Percentiles rank a stretch among this genome's conserved stretches.
These are phyloP conservation scores for Chlorella sp. DNA, from an alignment of 139 green algal genomes.

Conservation along the genomic window DNA sequence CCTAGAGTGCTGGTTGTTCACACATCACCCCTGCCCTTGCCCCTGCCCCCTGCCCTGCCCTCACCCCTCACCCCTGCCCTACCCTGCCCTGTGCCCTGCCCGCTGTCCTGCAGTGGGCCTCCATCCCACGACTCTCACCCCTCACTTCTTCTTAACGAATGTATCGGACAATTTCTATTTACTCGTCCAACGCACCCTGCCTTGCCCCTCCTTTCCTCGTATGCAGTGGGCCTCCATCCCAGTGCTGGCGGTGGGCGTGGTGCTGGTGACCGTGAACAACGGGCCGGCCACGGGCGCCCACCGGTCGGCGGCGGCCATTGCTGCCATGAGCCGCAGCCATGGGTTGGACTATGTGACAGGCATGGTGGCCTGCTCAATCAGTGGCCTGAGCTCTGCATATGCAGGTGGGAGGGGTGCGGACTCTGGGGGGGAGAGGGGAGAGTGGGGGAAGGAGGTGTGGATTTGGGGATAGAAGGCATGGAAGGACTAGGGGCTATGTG, in stretches of 20 bases:
- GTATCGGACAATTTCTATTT: too few species aligned
- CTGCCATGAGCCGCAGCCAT: background rate
- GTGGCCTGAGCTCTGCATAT: conserved; percentile 64
- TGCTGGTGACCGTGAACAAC: conserved; percentile 63
- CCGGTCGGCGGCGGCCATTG: background rate
- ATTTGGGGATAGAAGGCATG: too few species aligned
- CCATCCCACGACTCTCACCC: too few species aligned
- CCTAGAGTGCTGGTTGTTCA: too few species aligned
- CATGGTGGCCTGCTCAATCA: conserved; percentile 58
- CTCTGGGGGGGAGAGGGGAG: too few species aligned
- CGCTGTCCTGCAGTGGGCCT: background rate
- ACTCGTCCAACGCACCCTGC: too few species aligned
- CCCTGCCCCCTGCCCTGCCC: background rate
- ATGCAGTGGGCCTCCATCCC: conserved; percentile 67
- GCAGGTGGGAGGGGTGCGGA: too few species aligned
- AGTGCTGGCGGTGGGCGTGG: conserved; percentile 56
- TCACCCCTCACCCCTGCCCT: background rate
- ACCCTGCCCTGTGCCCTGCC: background rate
- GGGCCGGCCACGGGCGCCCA: background rate
- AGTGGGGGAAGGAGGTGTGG: too few species aligned
- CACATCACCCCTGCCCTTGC: background rate
- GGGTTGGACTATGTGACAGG: conserved; percentile 46
- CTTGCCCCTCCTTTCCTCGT: too few species aligned
- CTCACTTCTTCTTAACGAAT: too few species aligned
- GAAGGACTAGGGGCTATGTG: conserved; percentile 39